Evolutionary conservation across 495 filamentous ascomycete species (phyloP), one percentile per base, ranked within the genome.

Genomic region (Bombardia bombarda): DNA sequence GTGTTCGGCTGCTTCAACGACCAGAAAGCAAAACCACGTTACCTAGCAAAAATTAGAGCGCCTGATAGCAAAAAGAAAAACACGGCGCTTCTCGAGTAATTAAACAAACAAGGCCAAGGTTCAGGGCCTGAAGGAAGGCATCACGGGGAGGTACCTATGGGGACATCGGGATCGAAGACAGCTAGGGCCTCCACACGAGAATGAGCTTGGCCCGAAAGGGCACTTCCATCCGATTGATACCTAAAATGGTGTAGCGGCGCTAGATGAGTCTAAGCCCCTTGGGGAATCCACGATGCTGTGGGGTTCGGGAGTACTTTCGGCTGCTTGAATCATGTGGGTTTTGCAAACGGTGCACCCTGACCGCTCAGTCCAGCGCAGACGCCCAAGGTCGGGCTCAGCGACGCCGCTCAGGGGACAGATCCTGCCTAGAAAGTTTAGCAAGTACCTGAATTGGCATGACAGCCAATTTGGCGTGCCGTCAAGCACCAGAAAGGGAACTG

Each of bases 371-470:
- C 38, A 30, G 42, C n/a, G 20, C 43, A 31, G 43, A 26, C n/a
- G n/a, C n/a, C n/a, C n/a, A n/a, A n/a, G n/a, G n/a, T n/a, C n/a
- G n/a, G n/a, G n/a, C n/a, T n/a, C n/a, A n/a, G n/a, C n/a, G n/a
- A n/a, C n/a, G n/a, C n/a, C n/a, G n/a, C n/a, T n/a, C n/a, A n/a
- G 45, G 42, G 30, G 32, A 17, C 12, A 43, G 19, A 39, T 40
- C 34, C 38, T 46, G 31, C 50, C 50, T 41, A 52, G 45, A 56
- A 51, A 28, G 49, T 50, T 45, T 45, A 53, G 46, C 34, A 42
- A 50, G 31, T 55, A 42, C 56, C 52, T 51, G 39, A 30, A 58
- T 41, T 39, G 57, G 55, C 45, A 44, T 28, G 49, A 51, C 19
- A 42, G 42, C 46, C 42, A 46, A 46, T 31, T n/a, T 47, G 42